Evolutionary conservation across 306 rosid species (phyloP), one percentile per base, ranked within the genome.

Genomic region (Erythrophleum fordii): DNA sequence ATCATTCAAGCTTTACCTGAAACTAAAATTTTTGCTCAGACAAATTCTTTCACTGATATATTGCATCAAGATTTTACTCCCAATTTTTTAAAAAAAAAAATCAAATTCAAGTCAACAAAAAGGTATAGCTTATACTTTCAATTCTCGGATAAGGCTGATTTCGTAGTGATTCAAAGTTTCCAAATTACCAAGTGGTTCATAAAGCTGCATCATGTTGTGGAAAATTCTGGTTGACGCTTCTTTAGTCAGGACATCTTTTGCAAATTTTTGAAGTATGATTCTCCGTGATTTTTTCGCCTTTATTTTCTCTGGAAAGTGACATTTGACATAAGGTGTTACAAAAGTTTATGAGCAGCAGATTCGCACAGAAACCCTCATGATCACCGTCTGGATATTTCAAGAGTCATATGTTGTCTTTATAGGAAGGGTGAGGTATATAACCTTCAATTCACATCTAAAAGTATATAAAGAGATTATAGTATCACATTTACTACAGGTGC

Each of bases 121-220:
- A 34, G 37, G 6, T 39, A 39, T 7, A 3, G 9, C 2, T 13
- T 20, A 1, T n/a, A 53, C 60, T 53, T 58, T 25, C 25, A 25
- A 11, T 59, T n/a, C 2, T 13, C 13, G 65, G 65, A 58, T 58
- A 12, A 18, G 39, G 41, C 41, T 9, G 20, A 61, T 61, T 61
- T 16, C 2, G 6, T 22, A 35, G 45, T 18, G 14, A 34, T 35
- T 18, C 71, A 69, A 44, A 25, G 22, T 0, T 46, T 46, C 9
- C 2, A 14, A 70, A 46, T 46, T 11, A 11, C 17, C 59, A 46
- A 67, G 72, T 67, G 51, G 52, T 11, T 41, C 31, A 22, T 67
- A 67, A 37, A 66, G 72, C 6, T 62, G 49, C 51, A 20, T 65
- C 72, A 39, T 20, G 72, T 70, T 46, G 75, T 14, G 59, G 75